These are phyloP conservation scores for Claviceps quebecensis DNA, from an alignment of 2,329 filamentous ascomycete genomes.

Conservation along the genomic window DNA sequence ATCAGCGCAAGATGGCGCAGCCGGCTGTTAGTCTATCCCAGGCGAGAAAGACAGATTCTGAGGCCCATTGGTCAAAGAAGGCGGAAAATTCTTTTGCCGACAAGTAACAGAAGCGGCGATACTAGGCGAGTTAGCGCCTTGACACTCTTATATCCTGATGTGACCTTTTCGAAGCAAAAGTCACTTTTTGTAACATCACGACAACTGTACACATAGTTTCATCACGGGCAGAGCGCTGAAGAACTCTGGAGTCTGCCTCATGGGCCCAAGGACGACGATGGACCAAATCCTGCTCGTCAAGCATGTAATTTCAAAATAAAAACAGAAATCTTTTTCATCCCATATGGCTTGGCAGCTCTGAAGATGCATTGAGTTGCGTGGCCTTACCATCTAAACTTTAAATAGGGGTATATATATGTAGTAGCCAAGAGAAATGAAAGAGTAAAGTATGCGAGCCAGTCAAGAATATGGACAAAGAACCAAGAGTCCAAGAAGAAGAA, in stretches of 20 bases:
- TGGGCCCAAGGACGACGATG: not conserved
- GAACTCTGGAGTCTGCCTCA: not conserved
- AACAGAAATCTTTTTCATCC: not conserved
- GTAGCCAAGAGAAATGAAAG: not conserved
- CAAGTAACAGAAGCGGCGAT: constrained; percentile 20
- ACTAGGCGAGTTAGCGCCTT: not conserved
- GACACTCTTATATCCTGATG: too few relatives aligned
- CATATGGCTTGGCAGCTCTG: not conserved
- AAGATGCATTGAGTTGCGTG: not conserved
- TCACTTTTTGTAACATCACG: too few relatives aligned
- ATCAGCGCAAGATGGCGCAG: constrained; percentile 32
- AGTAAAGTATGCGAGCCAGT: too few relatives aligned
- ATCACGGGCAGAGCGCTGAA: not conserved
- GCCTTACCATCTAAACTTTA: not conserved
- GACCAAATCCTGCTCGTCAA: too few relatives aligned
- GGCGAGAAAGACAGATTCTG: constrained; percentile 44
- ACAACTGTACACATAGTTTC: too few relatives aligned
- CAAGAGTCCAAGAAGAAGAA: not conserved
- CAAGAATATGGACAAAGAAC: not conserved
- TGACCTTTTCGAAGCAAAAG: too few relatives aligned
- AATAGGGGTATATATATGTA: constrained; percentile 10
- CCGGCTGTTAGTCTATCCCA: constrained; percentile 49
- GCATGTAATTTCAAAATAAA: not conserved
- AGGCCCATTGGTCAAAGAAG: constrained; percentile 29
- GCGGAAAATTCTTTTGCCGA: constrained; percentile 23